Percentiles rank a stretch among this genome's conserved stretches.
These are phyloP conservation scores for Quillaja saponaria DNA, from an alignment of 306 rosid genomes.

Conservation along the genomic window DNA sequence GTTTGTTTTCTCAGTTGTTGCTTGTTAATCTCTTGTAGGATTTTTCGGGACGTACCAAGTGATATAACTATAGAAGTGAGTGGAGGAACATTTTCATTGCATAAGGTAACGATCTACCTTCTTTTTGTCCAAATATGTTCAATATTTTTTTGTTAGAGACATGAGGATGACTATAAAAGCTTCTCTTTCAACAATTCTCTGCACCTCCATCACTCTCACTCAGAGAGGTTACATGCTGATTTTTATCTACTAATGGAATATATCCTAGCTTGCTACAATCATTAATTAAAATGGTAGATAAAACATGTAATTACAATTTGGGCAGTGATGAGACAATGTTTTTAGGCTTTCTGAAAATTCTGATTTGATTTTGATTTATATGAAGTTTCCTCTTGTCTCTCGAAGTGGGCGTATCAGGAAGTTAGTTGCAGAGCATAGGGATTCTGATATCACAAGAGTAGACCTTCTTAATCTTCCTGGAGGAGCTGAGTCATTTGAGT, in stretches of 20 bases:
- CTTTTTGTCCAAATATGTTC: constrained; percentile 17
- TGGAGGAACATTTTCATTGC: constrained; percentile 76
- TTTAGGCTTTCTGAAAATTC: constrained; percentile 21
- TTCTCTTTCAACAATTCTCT: no score
- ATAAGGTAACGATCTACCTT: constrained; percentile 56
- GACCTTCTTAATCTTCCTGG: constrained; percentile 94
- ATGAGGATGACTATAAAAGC: constrained; percentile 5
- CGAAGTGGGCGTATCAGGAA: constrained; percentile 91
- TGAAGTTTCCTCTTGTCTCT: constrained; percentile 97
- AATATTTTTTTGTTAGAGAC: constrained; percentile 5
- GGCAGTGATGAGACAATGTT: no score
- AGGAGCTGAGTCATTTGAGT: constrained; percentile 84
- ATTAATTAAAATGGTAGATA: no score
- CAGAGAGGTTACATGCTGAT: no score
- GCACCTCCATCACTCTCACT: not conserved
- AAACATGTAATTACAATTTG: no score
- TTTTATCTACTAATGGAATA: no score
- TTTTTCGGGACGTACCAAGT: constrained; percentile 96
- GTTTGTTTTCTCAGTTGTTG: not conserved
- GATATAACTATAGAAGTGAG: constrained; percentile 85
- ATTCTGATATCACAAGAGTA: constrained; percentile 83
- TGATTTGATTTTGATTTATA: constrained; percentile 23
- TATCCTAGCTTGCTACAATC: no score
- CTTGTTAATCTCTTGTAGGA: constrained; percentile 56
- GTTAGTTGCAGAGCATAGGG: constrained; percentile 91